Evolutionary conservation across 1,284 basidiomycete species (phyloP).

Genomic region (Meripilus lineatus): DNA sequence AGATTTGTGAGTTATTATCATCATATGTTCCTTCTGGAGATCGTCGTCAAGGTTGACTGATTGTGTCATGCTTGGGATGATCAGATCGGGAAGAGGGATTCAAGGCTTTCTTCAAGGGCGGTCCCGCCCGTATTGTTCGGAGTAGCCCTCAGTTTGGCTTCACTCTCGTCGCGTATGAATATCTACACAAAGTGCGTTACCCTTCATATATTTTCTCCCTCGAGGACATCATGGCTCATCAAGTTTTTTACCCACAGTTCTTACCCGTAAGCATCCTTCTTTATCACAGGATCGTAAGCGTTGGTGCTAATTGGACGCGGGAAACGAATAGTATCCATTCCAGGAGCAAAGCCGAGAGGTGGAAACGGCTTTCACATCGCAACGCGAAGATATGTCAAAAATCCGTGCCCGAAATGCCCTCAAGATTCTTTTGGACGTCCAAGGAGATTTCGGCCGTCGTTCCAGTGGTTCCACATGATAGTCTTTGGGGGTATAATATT

Average conservation of each 20-base stretch:
- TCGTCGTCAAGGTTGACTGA: background rate
- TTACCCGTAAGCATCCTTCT: slow-evolving; percentile 12
- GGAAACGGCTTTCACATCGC: slow-evolving; percentile 66
- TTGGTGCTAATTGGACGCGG: slow-evolving; percentile 15
- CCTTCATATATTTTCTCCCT: too few relatives aligned
- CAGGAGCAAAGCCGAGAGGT: slow-evolving; percentile 57
- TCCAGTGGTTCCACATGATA: too few relatives aligned
- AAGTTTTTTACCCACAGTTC: slow-evolving; percentile 10
- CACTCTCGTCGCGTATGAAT: slow-evolving; percentile 87
- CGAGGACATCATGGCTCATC: slow-evolving; percentile 2
- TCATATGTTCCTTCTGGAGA: background rate
- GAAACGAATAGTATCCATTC: slow-evolving; percentile 65
- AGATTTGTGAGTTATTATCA: slow-evolving; percentile 64
- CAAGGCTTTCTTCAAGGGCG: slow-evolving; percentile 92
- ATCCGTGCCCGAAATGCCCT: slow-evolving; percentile 92
- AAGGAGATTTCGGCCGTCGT: slow-evolving; percentile 63
- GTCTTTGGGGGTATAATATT: too few relatives aligned
- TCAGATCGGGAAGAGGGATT: slow-evolving; percentile 84
- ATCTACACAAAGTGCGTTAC: slow-evolving; percentile 58
- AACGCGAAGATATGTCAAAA: slow-evolving; percentile 79
- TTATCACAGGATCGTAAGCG: background rate
- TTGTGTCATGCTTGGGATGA: background rate
- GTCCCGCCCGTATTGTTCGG: slow-evolving; percentile 84
- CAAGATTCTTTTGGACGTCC: slow-evolving; percentile 80
- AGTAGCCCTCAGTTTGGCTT: slow-evolving; percentile 91